Evolutionary conservation across 345 rosid species (phyloP), one percentile per base, ranked within the genome.

Genomic region (Acer negundo): DNA sequence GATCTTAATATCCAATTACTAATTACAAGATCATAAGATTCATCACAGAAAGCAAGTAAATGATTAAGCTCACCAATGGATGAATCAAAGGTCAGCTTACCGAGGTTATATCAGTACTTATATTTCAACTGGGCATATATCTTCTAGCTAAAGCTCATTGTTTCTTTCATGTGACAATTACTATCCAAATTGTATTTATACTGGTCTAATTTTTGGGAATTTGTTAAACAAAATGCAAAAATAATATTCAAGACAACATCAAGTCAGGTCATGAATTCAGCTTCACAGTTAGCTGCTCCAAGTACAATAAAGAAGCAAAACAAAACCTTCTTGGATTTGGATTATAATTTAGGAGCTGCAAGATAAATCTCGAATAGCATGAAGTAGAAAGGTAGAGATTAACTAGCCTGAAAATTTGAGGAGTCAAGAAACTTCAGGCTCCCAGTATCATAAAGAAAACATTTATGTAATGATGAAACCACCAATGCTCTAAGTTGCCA

Each of bases 401-500:
- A n/a, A 78, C 72, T 79, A 67, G 78, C 98, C 97, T 96, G 94
- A 78, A 94, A 94, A 80, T 86, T 94, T 15, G 94, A 82, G n/a
- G 97, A 79, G 72, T 94, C 94, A 7, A 96, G 94, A 77, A 94
- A 90, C 86, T 91, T 96, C 80, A 81, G 67, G 77, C 79, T 87
- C 55, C 95, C 95, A 7, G 90, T 90, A 84, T 94, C 99, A 80
- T 90, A 86, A 44, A 88, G 84, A 79, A 94, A 96, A 76, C 97
- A 96, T 65, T 92, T 92, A 76, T 90, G 93, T 77, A 94, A 84
- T 56, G 97, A 89, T 3, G 98, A 92, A 46, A 92, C 31, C 24
- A 94, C 88, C 85, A 92, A 79, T 4, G 93, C 90, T 80, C 91
- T 91, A 53, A 96, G 87, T 81, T 94, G 97, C 98, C 98, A 96